Evolutionary conservation across 2,329 filamentous ascomycete species (phyloP).

Genomic region (Eurotiales sp.): DNA sequence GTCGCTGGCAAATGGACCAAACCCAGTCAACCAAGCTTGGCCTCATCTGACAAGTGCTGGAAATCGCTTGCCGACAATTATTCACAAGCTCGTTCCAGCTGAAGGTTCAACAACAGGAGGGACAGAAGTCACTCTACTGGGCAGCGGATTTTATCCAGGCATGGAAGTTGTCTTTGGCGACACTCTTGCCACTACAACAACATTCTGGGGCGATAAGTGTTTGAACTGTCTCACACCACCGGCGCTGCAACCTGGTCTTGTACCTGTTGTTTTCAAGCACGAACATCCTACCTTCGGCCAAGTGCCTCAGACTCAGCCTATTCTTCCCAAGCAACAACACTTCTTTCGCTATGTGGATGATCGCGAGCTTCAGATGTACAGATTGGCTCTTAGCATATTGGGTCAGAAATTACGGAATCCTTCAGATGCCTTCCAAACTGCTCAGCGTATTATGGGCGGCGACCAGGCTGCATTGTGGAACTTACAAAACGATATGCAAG

Average conservation of each 20-base stretch:
- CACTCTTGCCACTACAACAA: slow-evolving; percentile 64
- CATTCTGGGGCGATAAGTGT: slow-evolving; percentile 76
- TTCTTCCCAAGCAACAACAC: slow-evolving; percentile 47
- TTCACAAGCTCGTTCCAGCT: slow-evolving; percentile 77
- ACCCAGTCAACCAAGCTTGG: slow-evolving; percentile 50
- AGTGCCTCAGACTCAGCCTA: slow-evolving; percentile 39
- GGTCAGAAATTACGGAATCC: slow-evolving; percentile 46
- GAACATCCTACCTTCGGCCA: slow-evolving; percentile 48
- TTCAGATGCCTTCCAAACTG: slow-evolving; percentile 46
- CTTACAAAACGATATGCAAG: slow-evolving; percentile 39
- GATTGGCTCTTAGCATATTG: slow-evolving; percentile 41
- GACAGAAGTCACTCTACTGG: slow-evolving; percentile 81
- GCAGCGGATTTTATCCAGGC: slow-evolving; percentile 72
- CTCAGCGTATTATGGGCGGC: slow-evolving; percentile 46
- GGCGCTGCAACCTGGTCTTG: slow-evolving; percentile 61
- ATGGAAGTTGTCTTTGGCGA: slow-evolving; percentile 85
- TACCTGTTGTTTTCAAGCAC: slow-evolving; percentile 67
- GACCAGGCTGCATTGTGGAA: slow-evolving; percentile 47
- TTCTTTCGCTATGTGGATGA: slow-evolving; percentile 66
- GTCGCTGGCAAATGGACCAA: slow-evolving; percentile 38
- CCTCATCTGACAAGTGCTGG: slow-evolving; percentile 50
- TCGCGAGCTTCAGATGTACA: slow-evolving; percentile 46
- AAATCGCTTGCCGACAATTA: slow-evolving; percentile 57
- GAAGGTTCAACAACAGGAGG: slow-evolving; percentile 80
- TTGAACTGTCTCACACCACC: slow-evolving; percentile 76